A percentile compares a stretch with the other conserved stretches of the same genome.
These are phyloP conservation scores for Plasmodium gallinaceum DNA, from an alignment of 169 alveolate species.

Conservation along the genomic window DNA sequence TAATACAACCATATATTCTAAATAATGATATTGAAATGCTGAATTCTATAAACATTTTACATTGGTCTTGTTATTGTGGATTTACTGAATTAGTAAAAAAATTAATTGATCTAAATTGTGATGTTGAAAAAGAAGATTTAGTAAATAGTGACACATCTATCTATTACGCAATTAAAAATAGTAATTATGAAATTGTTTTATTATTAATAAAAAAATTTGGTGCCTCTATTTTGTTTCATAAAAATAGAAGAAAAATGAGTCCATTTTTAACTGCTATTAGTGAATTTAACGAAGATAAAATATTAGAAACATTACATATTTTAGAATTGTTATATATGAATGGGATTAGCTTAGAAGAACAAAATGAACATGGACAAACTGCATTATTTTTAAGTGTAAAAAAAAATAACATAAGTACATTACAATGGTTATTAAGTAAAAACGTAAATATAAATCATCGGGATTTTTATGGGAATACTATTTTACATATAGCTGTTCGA, in stretches of 20 bases:
- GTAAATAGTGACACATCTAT: constrained; percentile 87
- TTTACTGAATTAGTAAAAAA: constrained; percentile 80
- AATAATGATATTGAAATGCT: constrained; percentile 77
- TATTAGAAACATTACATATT: constrained; percentile 85
- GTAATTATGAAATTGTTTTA: constrained; percentile 82
- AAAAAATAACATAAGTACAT: constrained; percentile 87
- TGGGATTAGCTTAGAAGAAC: constrained; percentile 93
- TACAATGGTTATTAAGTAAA: constrained; percentile 91
- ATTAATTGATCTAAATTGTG: constrained; percentile 80
- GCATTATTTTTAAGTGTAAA: constrained; percentile 91
- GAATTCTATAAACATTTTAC: constrained; percentile 77
- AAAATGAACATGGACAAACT: constrained; percentile 91
- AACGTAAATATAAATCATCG: constrained; percentile 90
- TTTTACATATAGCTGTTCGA: constrained; percentile 83
- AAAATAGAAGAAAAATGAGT: constrained; percentile 80
- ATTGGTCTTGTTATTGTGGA: constrained; percentile 88
- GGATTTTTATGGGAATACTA: constrained; percentile 85
- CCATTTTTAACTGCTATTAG: constrained; percentile 91
- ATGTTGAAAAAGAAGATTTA: constrained; percentile 82
- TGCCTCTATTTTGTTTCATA: constrained; percentile 82
- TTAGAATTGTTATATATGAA: constrained; percentile 89
- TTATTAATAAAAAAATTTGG: constrained; percentile 82
- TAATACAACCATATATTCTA: constrained; percentile 64
- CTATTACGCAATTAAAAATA: constrained; percentile 86
- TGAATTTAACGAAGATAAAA: constrained; percentile 87